Conservation (phyloP, 495 filamentous ascomycete genomes). For the Jackrogersella minutella region DNA sequence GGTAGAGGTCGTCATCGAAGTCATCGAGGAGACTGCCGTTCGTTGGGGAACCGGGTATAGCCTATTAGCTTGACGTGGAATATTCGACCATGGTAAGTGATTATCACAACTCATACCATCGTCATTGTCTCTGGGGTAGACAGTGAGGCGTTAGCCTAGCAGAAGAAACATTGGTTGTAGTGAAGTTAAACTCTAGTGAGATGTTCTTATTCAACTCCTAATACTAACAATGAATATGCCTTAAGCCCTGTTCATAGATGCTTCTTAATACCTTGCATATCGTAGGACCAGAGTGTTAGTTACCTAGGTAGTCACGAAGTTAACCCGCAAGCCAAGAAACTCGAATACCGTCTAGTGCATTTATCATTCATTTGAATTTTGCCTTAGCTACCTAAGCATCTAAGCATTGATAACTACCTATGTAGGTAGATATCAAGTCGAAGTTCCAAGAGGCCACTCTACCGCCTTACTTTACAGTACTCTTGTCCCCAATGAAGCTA, state of each 20-base stretch:
- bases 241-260: neutral
- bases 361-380: neutral
- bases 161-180: neutral
- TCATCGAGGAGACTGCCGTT: neutral
- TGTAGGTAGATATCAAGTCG: neutral
- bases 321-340: neutral
- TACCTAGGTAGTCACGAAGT: neutral
- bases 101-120: neutral
- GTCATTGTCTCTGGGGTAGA: neutral
- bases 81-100: neutral
- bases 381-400: neutral
- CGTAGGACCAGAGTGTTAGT: neutral
- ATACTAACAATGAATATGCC: neutral
- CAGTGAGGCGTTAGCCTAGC: neutral
- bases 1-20: neutral
- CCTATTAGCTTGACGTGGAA: too few relatives aligned
- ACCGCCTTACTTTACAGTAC: neutral
- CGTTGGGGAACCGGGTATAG: neutral
- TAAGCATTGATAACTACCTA: neutral
- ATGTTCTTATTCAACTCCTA: neutral
- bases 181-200: neutral
- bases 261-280: neutral
- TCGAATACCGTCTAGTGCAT: neutral
- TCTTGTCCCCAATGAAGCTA: neutral
- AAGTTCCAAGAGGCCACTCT: neutral